Evolutionary conservation across 176 grass and related monocot genomes (phyloP), one percentile per base, ranked within the genome.

Genomic region (Tillandsia fasciculata): DNA sequence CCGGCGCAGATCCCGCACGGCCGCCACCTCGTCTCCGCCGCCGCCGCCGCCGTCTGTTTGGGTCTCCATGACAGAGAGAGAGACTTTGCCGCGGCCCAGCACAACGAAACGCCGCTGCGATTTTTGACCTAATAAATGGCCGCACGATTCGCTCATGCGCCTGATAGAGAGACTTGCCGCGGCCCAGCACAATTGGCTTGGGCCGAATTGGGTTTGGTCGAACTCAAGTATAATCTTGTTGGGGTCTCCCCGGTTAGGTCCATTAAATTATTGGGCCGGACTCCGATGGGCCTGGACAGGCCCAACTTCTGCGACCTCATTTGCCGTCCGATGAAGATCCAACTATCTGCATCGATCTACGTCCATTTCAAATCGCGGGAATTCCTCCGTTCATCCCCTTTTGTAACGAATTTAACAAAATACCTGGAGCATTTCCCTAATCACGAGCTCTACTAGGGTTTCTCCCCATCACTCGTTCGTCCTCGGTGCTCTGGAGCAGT

Each of bases 1-100:
- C 15, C 81, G 79, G 54, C 86, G 83, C 74, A 92, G 84, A 70
- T 93, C 82, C 53, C 84, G 83, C 79, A 93, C 77, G 64, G 79
- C 54, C 26, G 79, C 70, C 20, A 97, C 52, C 63, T 93, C 87
- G 70, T 90, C 84, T 68, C 50, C 70, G 77, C 75, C 85, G 72
- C 56, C 70, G 72, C 56, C 70, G 42, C 33, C 65, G 28, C 66
- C 23, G 64, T 83, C 79, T 26, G 78, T 13, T 49, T 82, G 75
- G 64, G 94, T 10, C 53, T 78, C 82, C 84, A 85, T 92, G 9
- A 18, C 22, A 42, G 56, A n/a, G 20, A 20, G 20, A 20, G 14
- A 61, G 0, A 18, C 17, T n/a, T 20, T 20, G 56, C 56, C 56
- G n/a, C 33, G 33, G 33, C 33, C 33, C 33, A 42, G 33, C 33